A percentile compares a stretch with the other conserved stretches of the same genome.
Evolutionary conservation across 768 basidiomycete species (phyloP).

Genomic region (Scleroderma bovista): DNA sequence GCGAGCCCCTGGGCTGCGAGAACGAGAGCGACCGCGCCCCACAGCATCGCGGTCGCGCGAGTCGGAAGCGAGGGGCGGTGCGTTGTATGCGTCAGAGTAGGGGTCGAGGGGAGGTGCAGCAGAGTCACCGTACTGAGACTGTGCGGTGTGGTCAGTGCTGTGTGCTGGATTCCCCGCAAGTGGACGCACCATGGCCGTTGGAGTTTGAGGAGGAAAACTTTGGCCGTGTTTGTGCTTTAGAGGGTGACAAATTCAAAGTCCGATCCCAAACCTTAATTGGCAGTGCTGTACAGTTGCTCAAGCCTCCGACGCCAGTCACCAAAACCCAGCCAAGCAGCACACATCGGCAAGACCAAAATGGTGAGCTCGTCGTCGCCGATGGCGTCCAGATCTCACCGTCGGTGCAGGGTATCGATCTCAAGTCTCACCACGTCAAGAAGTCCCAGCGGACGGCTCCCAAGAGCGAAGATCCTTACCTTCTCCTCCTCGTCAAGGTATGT

Average conservation of each 20-base stretch:
- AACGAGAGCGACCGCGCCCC: constrained; percentile 67
- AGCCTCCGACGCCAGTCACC: constrained; percentile 40
- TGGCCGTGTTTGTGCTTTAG: constrained; percentile 42
- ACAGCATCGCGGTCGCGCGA: constrained; percentile 52
- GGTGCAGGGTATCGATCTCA: constrained; percentile 89
- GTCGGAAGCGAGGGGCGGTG: constrained; percentile 42
- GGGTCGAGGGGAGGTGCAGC: constrained; percentile 62
- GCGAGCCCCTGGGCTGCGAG: constrained; percentile 54
- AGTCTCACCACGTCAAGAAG: constrained; percentile 98
- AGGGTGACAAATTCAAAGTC: constrained; percentile 22
- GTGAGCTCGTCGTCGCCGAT: constrained; percentile 54
- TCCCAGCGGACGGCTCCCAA: constrained; percentile 89
- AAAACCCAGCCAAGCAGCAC: constrained; percentile 47
- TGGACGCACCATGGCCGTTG: constrained; percentile 69
- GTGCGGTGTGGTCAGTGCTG: constrained; percentile 10
- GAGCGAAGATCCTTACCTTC: constrained; percentile 98
- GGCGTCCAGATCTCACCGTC: constrained; percentile 18
- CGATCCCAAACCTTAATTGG: constrained; percentile 32
- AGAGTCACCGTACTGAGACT: constrained; percentile 60
- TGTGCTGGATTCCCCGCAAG: no score
- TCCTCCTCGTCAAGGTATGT: constrained; percentile 93
- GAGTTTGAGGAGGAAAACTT: constrained; percentile 34
- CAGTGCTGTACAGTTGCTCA: constrained; percentile 60
- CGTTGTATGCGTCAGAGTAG: constrained; percentile 78
- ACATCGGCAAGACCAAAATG: constrained; percentile 70